Percentiles rank a stretch among this genome's conserved stretches.
phyloP scores from a whole-genome alignment of 2,329 filamentous ascomycete species.

The Fusarium sarcochroum region DNA sequence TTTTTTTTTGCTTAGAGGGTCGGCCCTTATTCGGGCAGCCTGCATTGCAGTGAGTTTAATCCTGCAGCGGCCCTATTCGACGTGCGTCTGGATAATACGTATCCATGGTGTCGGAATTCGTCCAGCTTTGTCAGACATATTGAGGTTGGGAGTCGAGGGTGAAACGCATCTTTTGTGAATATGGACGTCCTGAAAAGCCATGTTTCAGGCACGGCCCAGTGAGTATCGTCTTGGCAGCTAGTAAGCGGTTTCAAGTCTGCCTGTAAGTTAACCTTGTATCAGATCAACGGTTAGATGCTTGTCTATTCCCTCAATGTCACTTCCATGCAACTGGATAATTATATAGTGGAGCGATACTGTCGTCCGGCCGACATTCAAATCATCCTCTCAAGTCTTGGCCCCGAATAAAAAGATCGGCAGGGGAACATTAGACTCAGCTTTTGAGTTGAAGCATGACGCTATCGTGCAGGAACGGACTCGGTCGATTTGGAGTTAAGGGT shows the following conservation, averaged over 20 bases:
- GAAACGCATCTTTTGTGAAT: not conserved
- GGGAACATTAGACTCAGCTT: slow-evolving; percentile 18
- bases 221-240: not conserved
- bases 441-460: slow-evolving; percentile 41
- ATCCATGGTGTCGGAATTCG: not conserved
- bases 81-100: not conserved
- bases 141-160: not conserved
- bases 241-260: not conserved
- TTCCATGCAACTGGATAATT: not conserved
- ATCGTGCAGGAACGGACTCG: slow-evolving; percentile 24
- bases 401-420: slow-evolving; percentile 9
- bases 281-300: not conserved
- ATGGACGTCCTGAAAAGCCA: not conserved
- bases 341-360: not conserved
- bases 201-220: not conserved
- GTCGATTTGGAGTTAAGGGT: not conserved
- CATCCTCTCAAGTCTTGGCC: slow-evolving; percentile 1
- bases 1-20: not conserved
- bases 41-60: not conserved
- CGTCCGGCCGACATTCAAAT: not conserved
- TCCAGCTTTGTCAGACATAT: not conserved
- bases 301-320: not conserved
- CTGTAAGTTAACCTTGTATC: not conserved
- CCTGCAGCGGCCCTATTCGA: not conserved
- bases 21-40: not conserved